These are phyloP conservation scores for Torrubiellomyces zombiae DNA, from an alignment of 2,329 filamentous ascomycete genomes.

Conservation along the genomic window DNA sequence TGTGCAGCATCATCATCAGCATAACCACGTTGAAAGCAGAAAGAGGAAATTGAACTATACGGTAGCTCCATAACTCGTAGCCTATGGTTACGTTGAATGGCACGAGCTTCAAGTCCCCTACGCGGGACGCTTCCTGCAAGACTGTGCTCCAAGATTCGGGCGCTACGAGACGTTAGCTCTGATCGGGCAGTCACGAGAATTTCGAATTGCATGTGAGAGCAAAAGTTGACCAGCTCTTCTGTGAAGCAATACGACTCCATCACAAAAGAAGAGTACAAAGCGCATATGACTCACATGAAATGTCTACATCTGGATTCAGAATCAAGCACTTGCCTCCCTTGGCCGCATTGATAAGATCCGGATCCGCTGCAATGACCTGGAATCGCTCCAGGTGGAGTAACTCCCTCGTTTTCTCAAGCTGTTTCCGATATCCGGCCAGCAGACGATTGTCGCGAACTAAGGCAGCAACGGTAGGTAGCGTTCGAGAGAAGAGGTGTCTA, in stretches of 20 bases:
- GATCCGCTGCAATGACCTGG: slow-evolving; percentile 45
- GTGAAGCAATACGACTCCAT: no score
- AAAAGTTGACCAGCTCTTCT: slow-evolving; percentile 1
- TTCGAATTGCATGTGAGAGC: neutral
- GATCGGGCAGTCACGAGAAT: no score
- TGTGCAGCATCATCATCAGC: slow-evolving; percentile 13
- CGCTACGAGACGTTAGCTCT: no score
- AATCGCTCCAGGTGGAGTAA: slow-evolving; percentile 48
- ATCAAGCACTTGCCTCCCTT: slow-evolving; percentile 46
- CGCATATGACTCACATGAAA: slow-evolving; percentile 23
- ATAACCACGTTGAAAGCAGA: slow-evolving; percentile 6
- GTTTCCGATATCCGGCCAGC: slow-evolving; percentile 54
- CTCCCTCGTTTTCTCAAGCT: slow-evolving; percentile 49
- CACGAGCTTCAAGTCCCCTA: slow-evolving; percentile 51
- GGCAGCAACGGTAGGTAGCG: slow-evolving; percentile 60
- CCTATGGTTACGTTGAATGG: slow-evolving; percentile 61
- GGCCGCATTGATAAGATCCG: slow-evolving; percentile 32
- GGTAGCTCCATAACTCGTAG: slow-evolving; percentile 77
- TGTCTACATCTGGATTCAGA: slow-evolving; percentile 37
- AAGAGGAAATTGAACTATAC: slow-evolving; percentile 27
- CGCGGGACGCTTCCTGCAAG: slow-evolving; percentile 50
- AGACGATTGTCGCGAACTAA: slow-evolving; percentile 58
- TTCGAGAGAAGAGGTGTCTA: slow-evolving; percentile 65
- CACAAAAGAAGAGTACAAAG: neutral
- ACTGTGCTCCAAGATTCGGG: slow-evolving; percentile 60